Conservation (phyloP, 495 filamentous ascomycete genomes). For the Talaromyces adpressus region DNA sequence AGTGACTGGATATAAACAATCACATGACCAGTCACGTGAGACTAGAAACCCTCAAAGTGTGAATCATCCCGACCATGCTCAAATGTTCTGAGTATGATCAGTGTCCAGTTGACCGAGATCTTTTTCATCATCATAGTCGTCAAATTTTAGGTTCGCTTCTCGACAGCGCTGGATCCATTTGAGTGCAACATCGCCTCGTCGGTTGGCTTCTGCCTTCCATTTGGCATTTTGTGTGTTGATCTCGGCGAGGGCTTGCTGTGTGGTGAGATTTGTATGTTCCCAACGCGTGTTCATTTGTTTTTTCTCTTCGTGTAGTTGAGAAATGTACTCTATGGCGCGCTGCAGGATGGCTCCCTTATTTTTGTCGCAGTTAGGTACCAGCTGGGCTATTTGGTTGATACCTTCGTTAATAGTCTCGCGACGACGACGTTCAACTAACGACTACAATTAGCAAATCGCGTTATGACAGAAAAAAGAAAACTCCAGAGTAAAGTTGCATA, state of each 20-base stretch:
- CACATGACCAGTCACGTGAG: not conserved
- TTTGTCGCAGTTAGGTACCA: constrained; percentile 96
- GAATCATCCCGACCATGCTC: not conserved
- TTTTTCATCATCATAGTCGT: constrained; percentile 40
- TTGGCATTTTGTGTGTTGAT: constrained; percentile 84
- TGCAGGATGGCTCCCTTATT: constrained; percentile 97
- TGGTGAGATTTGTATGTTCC: constrained; percentile 92
- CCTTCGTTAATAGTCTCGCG: constrained; percentile 99
- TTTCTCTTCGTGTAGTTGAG: constrained; percentile 90
- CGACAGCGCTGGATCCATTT: constrained; percentile 81
- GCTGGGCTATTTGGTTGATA: constrained; percentile 96
- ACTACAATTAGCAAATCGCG: constrained; percentile 5
- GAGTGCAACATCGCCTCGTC: constrained; percentile 34
- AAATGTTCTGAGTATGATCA: constrained; percentile 23
- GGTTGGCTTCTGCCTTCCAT: constrained; percentile 72
- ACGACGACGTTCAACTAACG: constrained; percentile 85
- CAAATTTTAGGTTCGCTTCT: constrained; percentile 60
- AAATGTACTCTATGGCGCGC: constrained; percentile 89
- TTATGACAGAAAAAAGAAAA: too few relatives aligned
- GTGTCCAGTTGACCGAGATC: constrained; percentile 33
- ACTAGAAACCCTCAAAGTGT: not conserved
- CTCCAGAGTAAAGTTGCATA: constrained; percentile 26
- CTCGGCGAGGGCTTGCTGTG: constrained; percentile 88
- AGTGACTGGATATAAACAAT: not conserved
- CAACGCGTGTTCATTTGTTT: constrained; percentile 90